These are phyloP conservation scores for Lasiodiplodia sp. DNA, from an alignment of 2,329 filamentous ascomycete species.

Conservation along the genomic window DNA sequence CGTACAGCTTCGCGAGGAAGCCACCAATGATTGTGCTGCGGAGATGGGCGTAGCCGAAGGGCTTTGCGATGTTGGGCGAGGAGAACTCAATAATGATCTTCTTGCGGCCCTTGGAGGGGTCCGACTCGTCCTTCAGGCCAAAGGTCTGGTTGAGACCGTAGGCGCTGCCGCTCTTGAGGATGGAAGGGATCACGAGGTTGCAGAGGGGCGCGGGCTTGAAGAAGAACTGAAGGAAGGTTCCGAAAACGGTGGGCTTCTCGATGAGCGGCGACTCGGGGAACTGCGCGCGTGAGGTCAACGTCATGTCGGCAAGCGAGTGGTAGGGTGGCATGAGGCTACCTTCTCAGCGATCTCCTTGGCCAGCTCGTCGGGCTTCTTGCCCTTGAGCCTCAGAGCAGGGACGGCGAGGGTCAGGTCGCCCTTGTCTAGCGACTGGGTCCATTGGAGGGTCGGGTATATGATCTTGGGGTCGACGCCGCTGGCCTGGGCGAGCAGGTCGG, in stretches of 20 bases:
- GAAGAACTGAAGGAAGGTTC: slow-evolving; percentile 79
- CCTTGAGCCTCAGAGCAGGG: slow-evolving; percentile 78
- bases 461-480: slow-evolving; percentile 74
- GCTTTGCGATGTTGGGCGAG: slow-evolving; percentile 86
- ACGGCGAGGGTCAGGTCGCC: slow-evolving; percentile 81
- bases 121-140: slow-evolving; percentile 67
- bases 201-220: slow-evolving; percentile 74
- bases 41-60: slow-evolving; percentile 77
- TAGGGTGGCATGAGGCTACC: slow-evolving; percentile 36
- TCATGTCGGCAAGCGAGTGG: neutral
- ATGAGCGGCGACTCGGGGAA: slow-evolving; percentile 79
- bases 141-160: slow-evolving; percentile 70
- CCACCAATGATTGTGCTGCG: slow-evolving; percentile 79
- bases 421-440: slow-evolving; percentile 81
- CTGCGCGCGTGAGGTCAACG: slow-evolving; percentile 46
- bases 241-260: slow-evolving; percentile 70
- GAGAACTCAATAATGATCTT: slow-evolving; percentile 81
- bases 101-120: slow-evolving; percentile 69
- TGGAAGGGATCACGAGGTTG: slow-evolving; percentile 71
- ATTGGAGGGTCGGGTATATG: slow-evolving; percentile 78
- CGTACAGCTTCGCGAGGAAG: slow-evolving; percentile 74
- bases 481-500: slow-evolving; percentile 70
- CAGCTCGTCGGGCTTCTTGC: slow-evolving; percentile 65
- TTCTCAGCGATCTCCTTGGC: slow-evolving; percentile 62
- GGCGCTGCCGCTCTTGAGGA: slow-evolving; percentile 65